phyloP scores from a whole-genome alignment of 2,329 filamentous ascomycete genomes.

The Xylariaceae sp. region DNA sequence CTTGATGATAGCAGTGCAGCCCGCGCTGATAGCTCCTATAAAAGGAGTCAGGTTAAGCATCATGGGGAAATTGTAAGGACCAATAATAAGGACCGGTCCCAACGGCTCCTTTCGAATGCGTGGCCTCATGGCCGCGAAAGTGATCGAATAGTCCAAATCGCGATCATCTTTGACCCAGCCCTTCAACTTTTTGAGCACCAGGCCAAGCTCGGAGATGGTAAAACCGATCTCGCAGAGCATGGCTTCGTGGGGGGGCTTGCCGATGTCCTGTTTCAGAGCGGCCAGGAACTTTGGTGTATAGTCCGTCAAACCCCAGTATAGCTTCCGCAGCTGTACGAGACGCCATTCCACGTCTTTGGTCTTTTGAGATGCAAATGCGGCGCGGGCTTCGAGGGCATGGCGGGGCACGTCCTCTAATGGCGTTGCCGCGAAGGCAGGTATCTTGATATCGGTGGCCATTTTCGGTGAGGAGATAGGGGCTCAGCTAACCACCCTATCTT shows the following conservation, averaged over 20 bases:
- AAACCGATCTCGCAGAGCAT: slow-evolving; percentile 70
- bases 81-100: slow-evolving; percentile 77
- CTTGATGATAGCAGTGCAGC: slow-evolving; percentile 86
- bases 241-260: slow-evolving; percentile 71
- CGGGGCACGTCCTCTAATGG: slow-evolving; percentile 59
- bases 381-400: slow-evolving; percentile 55
- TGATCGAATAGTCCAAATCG: slow-evolving; percentile 61
- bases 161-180: slow-evolving; percentile 80
- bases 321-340: slow-evolving; percentile 78
- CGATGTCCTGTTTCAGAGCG: slow-evolving; percentile 71
- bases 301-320: slow-evolving; percentile 90
- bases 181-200: slow-evolving; percentile 69
- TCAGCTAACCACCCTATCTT: too few species aligned
- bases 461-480: slow-evolving; percentile 4
- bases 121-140: slow-evolving; percentile 64
- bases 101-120: slow-evolving; percentile 82
- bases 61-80: slow-evolving; percentile 90
- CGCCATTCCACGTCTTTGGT: slow-evolving; percentile 81
- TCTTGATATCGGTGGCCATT: slow-evolving; percentile 39
- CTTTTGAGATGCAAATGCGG: slow-evolving; percentile 70
- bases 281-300: slow-evolving; percentile 66
- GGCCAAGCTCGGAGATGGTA: slow-evolving; percentile 75
- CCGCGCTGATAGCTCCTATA: slow-evolving; percentile 85
- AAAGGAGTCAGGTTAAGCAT: slow-evolving; percentile 72
- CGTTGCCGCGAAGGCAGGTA: slow-evolving; percentile 54